phyloP scores from a whole-genome alignment of 2,329 filamentous ascomycete species.

The Talaromyces pinophilus region DNA sequence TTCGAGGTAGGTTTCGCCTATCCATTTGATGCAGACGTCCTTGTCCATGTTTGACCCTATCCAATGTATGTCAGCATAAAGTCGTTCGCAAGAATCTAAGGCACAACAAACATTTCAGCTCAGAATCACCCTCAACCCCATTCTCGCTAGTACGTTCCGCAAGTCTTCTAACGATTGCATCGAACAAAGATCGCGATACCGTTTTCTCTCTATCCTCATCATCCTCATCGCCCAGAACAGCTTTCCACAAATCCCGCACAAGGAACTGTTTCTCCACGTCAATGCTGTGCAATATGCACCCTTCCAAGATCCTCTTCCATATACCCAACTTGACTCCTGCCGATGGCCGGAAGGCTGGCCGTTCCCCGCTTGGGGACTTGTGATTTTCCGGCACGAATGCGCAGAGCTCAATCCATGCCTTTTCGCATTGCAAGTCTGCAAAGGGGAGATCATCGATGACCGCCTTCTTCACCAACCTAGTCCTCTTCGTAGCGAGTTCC shows the following conservation, averaged over 20 bases:
- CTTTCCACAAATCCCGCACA: conserved; percentile 44
- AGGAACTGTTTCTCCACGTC: conserved; percentile 46
- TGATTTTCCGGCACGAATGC: conserved; percentile 52
- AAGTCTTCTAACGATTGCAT: conserved; percentile 42
- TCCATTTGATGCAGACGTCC: conserved; percentile 36
- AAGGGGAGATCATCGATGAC: conserved; percentile 56
- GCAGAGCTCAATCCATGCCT: conserved; percentile 53
- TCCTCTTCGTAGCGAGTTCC: conserved; percentile 27
- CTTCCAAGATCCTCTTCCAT: conserved; percentile 50
- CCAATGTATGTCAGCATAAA: background rate
- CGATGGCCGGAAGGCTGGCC: conserved; percentile 50
- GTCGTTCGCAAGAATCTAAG: background rate
- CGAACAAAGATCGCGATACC: conserved; percentile 38
- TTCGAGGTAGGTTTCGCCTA: conserved; percentile 45
- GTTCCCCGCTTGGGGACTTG: background rate
- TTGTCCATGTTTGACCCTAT: conserved; percentile 46
- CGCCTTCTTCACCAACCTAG: conserved; percentile 34
- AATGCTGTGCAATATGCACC: conserved; percentile 43
- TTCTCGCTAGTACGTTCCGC: conserved; percentile 31
- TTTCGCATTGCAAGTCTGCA: conserved; percentile 54
- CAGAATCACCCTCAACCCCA: conserved; percentile 24
- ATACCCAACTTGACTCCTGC: conserved; percentile 49
- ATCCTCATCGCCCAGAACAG: conserved; percentile 39
- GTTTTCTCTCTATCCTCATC: conserved; percentile 36
- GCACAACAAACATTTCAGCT: conserved; percentile 41